Conservation (phyloP, 805 yeast genomes). For the Starmerella bombi region DNA sequence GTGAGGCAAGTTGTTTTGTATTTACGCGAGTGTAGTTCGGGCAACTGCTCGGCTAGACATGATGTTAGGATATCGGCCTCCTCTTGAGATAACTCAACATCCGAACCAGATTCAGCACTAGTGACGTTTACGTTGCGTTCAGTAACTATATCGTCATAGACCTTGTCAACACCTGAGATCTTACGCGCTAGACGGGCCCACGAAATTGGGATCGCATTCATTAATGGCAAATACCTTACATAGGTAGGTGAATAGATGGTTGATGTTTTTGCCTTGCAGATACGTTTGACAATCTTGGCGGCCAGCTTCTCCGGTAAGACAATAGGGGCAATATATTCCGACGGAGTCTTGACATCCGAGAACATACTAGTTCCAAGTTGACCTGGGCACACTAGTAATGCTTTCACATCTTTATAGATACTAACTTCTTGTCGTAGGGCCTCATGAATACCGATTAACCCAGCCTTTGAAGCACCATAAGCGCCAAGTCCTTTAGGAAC, state of each 20-base stretch:
- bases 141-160: conserved; percentile 9
- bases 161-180: conserved; percentile 55
- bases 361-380: conserved; percentile 71
- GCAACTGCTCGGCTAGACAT: too few species aligned
- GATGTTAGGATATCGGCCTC: not conserved
- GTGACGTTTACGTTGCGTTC: not conserved
- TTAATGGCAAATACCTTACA: conserved; percentile 56
- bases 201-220: conserved; percentile 64
- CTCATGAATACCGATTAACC: conserved; percentile 72
- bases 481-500: conserved; percentile 68
- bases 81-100: not conserved
- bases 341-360: conserved; percentile 59
- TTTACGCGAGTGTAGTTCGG: too few species aligned
- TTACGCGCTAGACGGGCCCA: conserved; percentile 41
- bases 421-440: conserved; percentile 53
- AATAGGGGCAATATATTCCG: conserved; percentile 66
- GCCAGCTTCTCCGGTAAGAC: conserved; percentile 61
- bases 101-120: not conserved
- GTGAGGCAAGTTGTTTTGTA: too few species aligned
- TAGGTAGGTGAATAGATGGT: conserved; percentile 63
- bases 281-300: conserved; percentile 37
- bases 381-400: conserved; percentile 75
- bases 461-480: conserved; percentile 87
- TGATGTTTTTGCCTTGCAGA: conserved; percentile 50
- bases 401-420: conserved; percentile 42